These are phyloP conservation scores for Eruca vesicaria DNA, from an alignment of 441 rosid genomes.

Conservation along the genomic window DNA sequence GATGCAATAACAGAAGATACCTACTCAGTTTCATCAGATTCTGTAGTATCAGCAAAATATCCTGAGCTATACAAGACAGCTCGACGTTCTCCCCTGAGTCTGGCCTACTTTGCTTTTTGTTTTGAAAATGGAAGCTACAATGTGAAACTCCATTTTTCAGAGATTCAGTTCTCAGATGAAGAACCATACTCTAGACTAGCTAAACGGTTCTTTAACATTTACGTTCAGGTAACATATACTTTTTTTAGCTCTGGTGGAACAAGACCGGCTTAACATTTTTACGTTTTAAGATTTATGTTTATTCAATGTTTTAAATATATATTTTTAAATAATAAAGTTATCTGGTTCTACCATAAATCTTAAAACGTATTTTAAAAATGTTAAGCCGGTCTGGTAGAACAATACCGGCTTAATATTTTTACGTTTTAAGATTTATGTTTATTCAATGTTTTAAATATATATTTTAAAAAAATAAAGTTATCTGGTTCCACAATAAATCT, in stretches of 20 bases:
- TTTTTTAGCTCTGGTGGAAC: neutral
- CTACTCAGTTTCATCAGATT: slow-evolving; percentile 18
- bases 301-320: too few species aligned
- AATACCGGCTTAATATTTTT: too few species aligned
- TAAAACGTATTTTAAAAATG: too few species aligned
- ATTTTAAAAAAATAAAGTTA: too few species aligned
- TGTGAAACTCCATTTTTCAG: slow-evolving; percentile 51
- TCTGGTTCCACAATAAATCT: too few species aligned
- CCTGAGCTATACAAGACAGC: slow-evolving; percentile 37
- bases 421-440: too few species aligned
- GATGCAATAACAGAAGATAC: slow-evolving; percentile 8
- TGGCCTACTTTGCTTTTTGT: slow-evolving; percentile 51
- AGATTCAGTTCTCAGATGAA: slow-evolving; percentile 46
- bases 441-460: too few species aligned
- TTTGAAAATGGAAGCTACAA: slow-evolving; percentile 44
- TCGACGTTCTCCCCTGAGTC: slow-evolving; percentile 43
- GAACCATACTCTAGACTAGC: slow-evolving; percentile 38
- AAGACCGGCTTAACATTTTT: too few species aligned
- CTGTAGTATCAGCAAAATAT: slow-evolving; percentile 13
- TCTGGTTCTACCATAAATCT: too few species aligned
- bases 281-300: too few species aligned
- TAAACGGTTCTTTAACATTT: slow-evolving; percentile 49
- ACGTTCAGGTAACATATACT: slow-evolving; percentile 46
- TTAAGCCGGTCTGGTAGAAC: too few species aligned
- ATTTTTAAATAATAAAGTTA: too few species aligned